Evolutionary conservation across 179 eudicot genomes (phyloP).

Genomic region (Pouteria campechiana): DNA sequence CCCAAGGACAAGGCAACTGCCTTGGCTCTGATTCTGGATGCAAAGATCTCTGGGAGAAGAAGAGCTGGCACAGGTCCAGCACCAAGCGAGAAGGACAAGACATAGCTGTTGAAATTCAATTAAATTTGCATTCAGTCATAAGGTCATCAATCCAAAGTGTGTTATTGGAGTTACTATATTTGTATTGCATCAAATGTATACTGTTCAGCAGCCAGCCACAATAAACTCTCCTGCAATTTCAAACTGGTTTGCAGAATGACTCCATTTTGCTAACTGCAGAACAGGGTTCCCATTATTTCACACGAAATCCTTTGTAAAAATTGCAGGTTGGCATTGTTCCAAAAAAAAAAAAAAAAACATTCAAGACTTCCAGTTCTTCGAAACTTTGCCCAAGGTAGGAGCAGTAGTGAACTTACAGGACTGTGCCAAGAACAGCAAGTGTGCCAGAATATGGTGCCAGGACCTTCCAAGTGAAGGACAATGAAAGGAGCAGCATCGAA

Average conservation of each 20-base stretch:
- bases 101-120: slow-evolving; percentile 46
- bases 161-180: too few species aligned
- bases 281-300: too few species aligned
- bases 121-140: not conserved
- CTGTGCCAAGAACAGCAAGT: slow-evolving; percentile 88
- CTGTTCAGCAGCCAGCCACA: too few species aligned
- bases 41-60: slow-evolving; percentile 90
- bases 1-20: slow-evolving; percentile 91
- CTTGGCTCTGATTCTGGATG: slow-evolving; percentile 97
- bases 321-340: too few species aligned
- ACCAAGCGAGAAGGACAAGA: slow-evolving; percentile 88
- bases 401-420: slow-evolving; percentile 51
- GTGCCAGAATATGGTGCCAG: slow-evolving; percentile 90
- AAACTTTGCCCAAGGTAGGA: not conserved
- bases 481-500: slow-evolving; percentile 84
- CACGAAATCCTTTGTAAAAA: too few species aligned
- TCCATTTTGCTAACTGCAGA: too few species aligned
- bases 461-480: slow-evolving; percentile 70
- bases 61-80: slow-evolving; percentile 99
- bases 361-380: too few species aligned
- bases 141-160: not conserved
- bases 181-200: too few species aligned
- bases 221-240: too few species aligned
- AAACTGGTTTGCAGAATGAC: too few species aligned
- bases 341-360: too few species aligned